Evolutionary conservation across 2,329 filamentous ascomycete species (phyloP).

Genomic region (Sporothrix pallida): DNA sequence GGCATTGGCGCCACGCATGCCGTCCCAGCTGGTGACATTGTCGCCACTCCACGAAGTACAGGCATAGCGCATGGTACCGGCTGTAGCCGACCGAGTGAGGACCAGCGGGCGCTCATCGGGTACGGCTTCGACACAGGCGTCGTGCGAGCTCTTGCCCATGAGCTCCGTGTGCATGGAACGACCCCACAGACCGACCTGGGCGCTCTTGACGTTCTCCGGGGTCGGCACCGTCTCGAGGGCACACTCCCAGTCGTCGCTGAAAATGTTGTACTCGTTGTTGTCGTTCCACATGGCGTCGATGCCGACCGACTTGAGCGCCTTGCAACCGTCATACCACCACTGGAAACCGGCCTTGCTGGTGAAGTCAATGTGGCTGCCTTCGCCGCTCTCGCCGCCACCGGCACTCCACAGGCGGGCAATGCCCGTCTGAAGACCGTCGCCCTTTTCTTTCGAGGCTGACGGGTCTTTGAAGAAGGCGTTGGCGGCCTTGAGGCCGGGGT

Average conservation of each 20-base stretch:
- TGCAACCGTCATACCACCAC: constrained; percentile 75
- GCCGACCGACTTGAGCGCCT: constrained; percentile 64
- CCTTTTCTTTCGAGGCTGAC: not conserved
- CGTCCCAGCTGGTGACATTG: constrained; percentile 75
- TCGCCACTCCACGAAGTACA: constrained; percentile 77
- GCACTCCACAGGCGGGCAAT: constrained; percentile 72
- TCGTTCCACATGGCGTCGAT: constrained; percentile 81
- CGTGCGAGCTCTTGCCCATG: constrained; percentile 72
- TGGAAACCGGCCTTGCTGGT: constrained; percentile 69
- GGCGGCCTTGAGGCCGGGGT: constrained; percentile 62
- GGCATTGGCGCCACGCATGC: constrained; percentile 74
- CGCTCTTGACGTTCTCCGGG: constrained; percentile 40
- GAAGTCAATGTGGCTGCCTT: constrained; percentile 76
- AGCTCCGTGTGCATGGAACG: constrained; percentile 72
- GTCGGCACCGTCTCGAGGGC: constrained; percentile 56
- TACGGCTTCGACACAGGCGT: constrained; percentile 64
- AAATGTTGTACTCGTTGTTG: constrained; percentile 76
- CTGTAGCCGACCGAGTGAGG: constrained; percentile 71
- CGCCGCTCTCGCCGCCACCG: constrained; percentile 71
- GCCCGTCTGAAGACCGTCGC: constrained; percentile 46
- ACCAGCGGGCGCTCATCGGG: constrained; percentile 69
- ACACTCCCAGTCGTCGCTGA: constrained; percentile 69
- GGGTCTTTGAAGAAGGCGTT: constrained; percentile 70
- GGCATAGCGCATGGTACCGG: constrained; percentile 72
- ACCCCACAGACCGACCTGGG: constrained; percentile 70